phyloP scores from a whole-genome alignment of 2,329 filamentous ascomycete genomes.

The Dothideomycetes sp. region DNA sequence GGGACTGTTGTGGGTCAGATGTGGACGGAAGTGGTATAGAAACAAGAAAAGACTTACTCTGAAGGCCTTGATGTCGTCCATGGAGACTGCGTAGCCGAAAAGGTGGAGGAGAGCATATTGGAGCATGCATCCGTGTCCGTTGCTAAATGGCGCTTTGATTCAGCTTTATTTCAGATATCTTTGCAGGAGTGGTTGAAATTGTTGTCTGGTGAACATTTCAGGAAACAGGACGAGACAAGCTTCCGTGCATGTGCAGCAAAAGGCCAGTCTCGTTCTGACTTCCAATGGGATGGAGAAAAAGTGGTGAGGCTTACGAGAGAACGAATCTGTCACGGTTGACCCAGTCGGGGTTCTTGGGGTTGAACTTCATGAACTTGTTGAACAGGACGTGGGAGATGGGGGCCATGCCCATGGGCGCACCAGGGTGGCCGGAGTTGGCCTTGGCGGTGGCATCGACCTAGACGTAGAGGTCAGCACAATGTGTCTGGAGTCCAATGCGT shows the following conservation, averaged over 20 bases:
- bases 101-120: conserved; percentile 97
- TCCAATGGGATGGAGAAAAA: too few species aligned
- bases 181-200: too few species aligned
- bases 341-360: conserved; percentile 98
- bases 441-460: conserved; percentile 95
- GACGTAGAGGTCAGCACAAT: conserved; percentile 9
- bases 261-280: too few species aligned
- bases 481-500: not conserved
- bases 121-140: conserved; percentile 98
- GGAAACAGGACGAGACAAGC: too few species aligned
- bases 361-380: conserved; percentile 99
- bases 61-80: conserved; percentile 95
- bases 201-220: too few species aligned
- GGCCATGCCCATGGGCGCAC: conserved; percentile 96
- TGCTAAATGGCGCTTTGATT: too few species aligned
- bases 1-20: conserved; percentile 44
- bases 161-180: too few species aligned
- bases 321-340: conserved; percentile 97
- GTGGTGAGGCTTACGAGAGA: conserved; percentile 67
- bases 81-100: conserved; percentile 74
- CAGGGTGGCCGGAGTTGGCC: conserved; percentile 96
- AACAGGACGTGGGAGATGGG: conserved; percentile 93
- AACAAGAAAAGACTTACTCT: conserved; percentile 74
- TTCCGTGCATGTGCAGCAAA: not conserved
- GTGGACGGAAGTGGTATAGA: too few species aligned